These are phyloP conservation scores for Quercus suber DNA, from an alignment of 306 rosid species.

Conservation along the genomic window DNA sequence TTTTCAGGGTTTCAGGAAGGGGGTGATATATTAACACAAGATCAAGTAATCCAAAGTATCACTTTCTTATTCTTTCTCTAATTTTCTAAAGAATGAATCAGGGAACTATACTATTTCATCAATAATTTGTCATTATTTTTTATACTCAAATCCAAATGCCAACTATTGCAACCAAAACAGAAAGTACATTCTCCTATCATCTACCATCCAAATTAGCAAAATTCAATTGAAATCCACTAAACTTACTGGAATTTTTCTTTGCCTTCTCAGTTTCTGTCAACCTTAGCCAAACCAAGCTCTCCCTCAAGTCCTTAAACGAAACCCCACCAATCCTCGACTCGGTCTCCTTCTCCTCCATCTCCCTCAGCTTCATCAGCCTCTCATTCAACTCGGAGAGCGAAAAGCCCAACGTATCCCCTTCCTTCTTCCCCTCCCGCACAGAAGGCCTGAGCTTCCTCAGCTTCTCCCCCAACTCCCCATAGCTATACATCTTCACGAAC, in stretches of 20 bases:
- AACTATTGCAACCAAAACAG: neutral
- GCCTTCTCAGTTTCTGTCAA: neutral
- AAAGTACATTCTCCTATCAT: neutral
- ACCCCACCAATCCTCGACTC: neutral
- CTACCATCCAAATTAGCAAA: neutral
- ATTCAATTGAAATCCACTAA: neutral
- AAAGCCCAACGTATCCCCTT: slow-evolving; percentile 36
- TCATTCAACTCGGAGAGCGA: slow-evolving; percentile 62
- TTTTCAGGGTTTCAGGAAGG: neutral
- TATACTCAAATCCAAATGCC: neutral
- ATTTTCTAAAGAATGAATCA: neutral
- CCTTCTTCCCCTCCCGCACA: slow-evolving; percentile 7
- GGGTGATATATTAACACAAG: neutral
- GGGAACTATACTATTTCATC: neutral
- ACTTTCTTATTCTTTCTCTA: neutral
- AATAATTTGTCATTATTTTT: neutral
- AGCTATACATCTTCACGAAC: slow-evolving; percentile 35
- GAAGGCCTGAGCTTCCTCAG: slow-evolving; percentile 61
- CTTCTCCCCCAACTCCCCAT: slow-evolving; percentile 49
- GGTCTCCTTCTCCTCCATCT: slow-evolving; percentile 41
- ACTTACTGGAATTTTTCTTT: neutral
- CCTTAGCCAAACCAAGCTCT: neutral
- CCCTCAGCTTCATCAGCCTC: slow-evolving; percentile 60
- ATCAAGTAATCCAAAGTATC: neutral
- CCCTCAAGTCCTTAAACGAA: neutral